phyloP scores from a whole-genome alignment of 2,329 filamentous ascomycete genomes.

The Colletotrichum sp. region DNA sequence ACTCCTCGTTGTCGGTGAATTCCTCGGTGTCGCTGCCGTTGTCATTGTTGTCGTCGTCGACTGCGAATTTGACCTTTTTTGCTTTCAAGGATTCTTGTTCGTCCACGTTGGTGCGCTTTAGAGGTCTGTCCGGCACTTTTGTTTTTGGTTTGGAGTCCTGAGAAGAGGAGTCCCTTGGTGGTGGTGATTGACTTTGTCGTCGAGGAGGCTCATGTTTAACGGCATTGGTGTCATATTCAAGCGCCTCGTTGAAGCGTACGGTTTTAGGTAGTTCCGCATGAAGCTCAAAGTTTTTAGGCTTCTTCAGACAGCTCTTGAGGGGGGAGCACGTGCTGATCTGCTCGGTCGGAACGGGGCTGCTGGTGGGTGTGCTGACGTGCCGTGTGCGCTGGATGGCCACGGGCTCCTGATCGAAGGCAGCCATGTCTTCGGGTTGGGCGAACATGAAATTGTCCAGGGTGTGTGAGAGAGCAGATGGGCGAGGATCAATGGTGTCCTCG shows the following conservation, averaged over 20 bases:
- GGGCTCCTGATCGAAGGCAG: neutral
- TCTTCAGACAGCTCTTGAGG: neutral
- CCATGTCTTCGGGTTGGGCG: neutral
- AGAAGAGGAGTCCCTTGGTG: neutral
- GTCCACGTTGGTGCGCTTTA: fast-evolving
- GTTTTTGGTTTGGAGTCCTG: neutral
- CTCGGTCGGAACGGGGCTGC: neutral
- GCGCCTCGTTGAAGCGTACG: neutral
- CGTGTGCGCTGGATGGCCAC: neutral
- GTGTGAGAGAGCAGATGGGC: neutral
- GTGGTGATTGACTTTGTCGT: neutral
- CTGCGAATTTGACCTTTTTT: neutral
- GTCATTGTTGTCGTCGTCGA: neutral
- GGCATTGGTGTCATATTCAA: neutral
- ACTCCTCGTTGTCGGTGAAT: neutral
- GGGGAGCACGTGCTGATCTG: neutral
- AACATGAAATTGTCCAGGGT: neutral
- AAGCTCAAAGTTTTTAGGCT: neutral
- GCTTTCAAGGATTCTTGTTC: neutral
- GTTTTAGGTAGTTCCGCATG: neutral
- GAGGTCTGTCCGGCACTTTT: neutral
- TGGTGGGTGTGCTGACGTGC: neutral
- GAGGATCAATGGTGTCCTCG: neutral
- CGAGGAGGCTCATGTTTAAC: neutral
- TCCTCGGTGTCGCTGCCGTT: neutral